Evolutionary conservation across 116 monocot genomes (phyloP).

Genomic region (Papilionanthe hybrid): DNA sequence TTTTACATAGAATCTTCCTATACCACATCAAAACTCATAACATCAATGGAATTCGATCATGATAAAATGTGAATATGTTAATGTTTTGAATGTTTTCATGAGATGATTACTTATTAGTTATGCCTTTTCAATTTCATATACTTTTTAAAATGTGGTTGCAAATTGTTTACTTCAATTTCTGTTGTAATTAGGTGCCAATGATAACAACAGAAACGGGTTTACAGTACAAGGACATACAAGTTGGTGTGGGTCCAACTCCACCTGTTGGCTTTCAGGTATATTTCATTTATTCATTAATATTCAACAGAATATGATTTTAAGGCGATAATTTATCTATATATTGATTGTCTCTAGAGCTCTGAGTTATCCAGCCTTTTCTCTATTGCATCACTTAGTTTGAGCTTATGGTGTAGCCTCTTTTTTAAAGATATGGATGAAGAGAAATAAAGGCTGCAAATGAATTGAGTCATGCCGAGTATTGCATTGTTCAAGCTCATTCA

Average conservation of each 20-base stretch:
- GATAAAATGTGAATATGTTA: not conserved
- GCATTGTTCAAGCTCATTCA: no score
- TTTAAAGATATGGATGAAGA: not conserved
- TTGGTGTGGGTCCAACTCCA: slow-evolving; percentile 84
- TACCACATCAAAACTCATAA: not conserved
- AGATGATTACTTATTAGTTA: no score
- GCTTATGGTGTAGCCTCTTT: not conserved
- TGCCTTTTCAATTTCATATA: no score
- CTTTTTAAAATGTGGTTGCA: no score
- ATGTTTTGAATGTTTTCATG: no score
- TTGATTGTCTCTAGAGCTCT: not conserved
- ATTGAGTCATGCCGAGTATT: no score
- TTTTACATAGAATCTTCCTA: not conserved
- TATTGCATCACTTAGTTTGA: not conserved
- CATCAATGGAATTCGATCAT: not conserved
- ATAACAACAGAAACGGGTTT: slow-evolving; percentile 89
- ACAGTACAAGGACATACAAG: slow-evolving; percentile 86
- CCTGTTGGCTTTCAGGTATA: slow-evolving; percentile 93
- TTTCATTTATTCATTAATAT: not conserved
- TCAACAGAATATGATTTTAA: not conserved
- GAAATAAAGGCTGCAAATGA: no score
- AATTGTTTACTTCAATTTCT: not conserved
- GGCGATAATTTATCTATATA: not conserved
- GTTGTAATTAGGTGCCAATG: slow-evolving; percentile 50
- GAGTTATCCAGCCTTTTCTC: not conserved